Evolutionary conservation across 2,329 filamentous ascomycete genomes (phyloP).

Genomic region (Cladosporium sphaerospermum): DNA sequence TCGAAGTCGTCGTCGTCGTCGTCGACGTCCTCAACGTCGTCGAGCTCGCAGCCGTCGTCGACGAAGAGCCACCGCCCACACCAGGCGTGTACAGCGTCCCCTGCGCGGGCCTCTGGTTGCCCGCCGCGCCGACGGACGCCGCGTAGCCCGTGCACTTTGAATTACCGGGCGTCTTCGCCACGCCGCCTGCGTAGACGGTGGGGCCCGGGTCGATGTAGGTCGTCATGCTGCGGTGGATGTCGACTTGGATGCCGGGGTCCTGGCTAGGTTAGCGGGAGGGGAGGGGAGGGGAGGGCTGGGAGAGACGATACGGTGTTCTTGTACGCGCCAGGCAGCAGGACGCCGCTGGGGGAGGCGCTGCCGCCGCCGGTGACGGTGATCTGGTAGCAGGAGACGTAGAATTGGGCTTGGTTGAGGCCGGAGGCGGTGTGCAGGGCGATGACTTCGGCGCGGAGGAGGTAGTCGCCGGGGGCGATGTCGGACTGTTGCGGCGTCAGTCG

Average conservation of each 20-base stretch:
- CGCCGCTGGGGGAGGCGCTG: conserved; percentile 10
- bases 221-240: conserved; percentile 16
- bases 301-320: conserved; percentile 3
- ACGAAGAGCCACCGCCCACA: neutral
- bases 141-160: conserved; percentile 9
- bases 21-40: conserved; percentile 6
- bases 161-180: conserved; percentile 2
- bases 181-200: conserved; percentile 9
- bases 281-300: neutral
- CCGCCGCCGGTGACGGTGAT: conserved; percentile 18
- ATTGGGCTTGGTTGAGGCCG: conserved; percentile 36
- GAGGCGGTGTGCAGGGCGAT: conserved; percentile 50
- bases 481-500: conserved; percentile 24
- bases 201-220: conserved; percentile 16
- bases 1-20: neutral
- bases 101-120: neutral
- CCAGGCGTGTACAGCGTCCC: conserved; percentile 3
- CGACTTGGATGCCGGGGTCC: conserved; percentile 17
- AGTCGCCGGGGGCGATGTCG: conserved; percentile 47
- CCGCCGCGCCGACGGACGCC: neutral
- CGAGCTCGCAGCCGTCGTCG: neutral
- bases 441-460: conserved; percentile 50
- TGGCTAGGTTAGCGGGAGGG: conserved; percentile 7
- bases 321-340: conserved; percentile 16
- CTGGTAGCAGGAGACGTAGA: conserved; percentile 33